Evolutionary conservation across 495 filamentous ascomycete genomes (phyloP).

Genomic region (Parathielavia appendiculata): DNA sequence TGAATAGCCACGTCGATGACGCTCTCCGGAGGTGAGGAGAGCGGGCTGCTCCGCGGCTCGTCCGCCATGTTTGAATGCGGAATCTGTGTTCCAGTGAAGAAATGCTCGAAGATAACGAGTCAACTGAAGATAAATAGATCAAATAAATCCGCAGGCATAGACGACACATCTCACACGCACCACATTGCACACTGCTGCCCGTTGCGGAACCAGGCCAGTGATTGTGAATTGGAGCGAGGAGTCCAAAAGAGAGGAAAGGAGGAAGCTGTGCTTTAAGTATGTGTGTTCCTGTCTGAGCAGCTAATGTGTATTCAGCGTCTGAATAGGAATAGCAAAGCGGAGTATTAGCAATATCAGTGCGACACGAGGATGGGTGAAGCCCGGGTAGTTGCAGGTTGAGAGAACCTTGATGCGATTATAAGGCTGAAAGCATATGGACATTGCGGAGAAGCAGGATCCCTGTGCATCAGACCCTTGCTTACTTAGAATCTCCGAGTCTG

Average conservation of each 20-base stretch:
- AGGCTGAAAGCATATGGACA: slow-evolving; percentile 4
- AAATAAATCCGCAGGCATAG: not conserved
- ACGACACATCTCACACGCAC: not conserved
- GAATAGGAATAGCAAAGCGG: not conserved
- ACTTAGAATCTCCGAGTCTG: too few relatives aligned
- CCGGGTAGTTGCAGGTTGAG: not conserved
- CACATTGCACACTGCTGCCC: not conserved
- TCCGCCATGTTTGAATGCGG: slow-evolving; percentile 1
- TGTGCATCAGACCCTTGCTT: too few relatives aligned
- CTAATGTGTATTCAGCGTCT: not conserved
- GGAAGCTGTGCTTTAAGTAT: not conserved
- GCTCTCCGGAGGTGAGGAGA: slow-evolving; percentile 20
- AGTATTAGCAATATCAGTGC: not conserved
- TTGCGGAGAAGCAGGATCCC: not conserved
- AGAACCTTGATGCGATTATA: not conserved
- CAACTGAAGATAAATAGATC: not conserved
- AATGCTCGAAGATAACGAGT: not conserved
- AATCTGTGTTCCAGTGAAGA: not conserved
- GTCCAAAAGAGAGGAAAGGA: not conserved
- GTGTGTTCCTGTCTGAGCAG: not conserved
- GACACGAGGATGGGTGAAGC: not conserved
- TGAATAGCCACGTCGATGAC: not conserved
- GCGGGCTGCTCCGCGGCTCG: slow-evolving; percentile 5
- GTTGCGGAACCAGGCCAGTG: not conserved
- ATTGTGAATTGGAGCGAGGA: not conserved